Percentiles rank a stretch among this genome's conserved stretches.
These are phyloP conservation scores for Pestalotiopsis sp. DNA, from an alignment of 2,329 filamentous ascomycete genomes.

Conservation along the genomic window DNA sequence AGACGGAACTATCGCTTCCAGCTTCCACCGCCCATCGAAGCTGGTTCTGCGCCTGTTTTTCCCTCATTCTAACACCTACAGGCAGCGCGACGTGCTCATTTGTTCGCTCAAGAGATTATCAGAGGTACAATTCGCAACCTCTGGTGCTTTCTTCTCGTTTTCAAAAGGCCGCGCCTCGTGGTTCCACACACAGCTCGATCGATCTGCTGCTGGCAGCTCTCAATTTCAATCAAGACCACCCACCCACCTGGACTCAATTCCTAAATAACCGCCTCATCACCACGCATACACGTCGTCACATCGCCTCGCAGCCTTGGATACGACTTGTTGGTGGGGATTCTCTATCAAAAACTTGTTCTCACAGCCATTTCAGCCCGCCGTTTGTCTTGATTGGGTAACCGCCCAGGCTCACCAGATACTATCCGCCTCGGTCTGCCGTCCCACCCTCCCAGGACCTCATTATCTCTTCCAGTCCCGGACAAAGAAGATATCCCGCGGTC, in stretches of 20 bases:
- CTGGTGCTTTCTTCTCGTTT: neutral
- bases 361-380: neutral
- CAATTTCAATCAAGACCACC: constrained; percentile 2
- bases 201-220: constrained; percentile 7
- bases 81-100: constrained; percentile 4
- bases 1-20: neutral
- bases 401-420: neutral
- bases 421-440: neutral
- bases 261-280: neutral
- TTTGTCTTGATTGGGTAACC: neutral
- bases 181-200: neutral
- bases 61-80: neutral
- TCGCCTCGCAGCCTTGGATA: neutral
- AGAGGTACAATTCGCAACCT: neutral
- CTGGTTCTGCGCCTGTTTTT: neutral
- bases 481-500: constrained; percentile 2
- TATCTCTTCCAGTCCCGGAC: neutral
- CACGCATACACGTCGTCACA: constrained; percentile 10
- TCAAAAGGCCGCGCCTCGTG: neutral
- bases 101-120: neutral
- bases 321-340: neutral
- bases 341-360: neutral
- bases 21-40: neutral
- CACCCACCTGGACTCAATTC: neutral
- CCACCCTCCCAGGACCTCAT: neutral